Percentiles rank a stretch among this genome's conserved stretches.
phyloP scores from a whole-genome alignment of 768 basidiomycete genomes.

The Tremella mesenterica region DNA sequence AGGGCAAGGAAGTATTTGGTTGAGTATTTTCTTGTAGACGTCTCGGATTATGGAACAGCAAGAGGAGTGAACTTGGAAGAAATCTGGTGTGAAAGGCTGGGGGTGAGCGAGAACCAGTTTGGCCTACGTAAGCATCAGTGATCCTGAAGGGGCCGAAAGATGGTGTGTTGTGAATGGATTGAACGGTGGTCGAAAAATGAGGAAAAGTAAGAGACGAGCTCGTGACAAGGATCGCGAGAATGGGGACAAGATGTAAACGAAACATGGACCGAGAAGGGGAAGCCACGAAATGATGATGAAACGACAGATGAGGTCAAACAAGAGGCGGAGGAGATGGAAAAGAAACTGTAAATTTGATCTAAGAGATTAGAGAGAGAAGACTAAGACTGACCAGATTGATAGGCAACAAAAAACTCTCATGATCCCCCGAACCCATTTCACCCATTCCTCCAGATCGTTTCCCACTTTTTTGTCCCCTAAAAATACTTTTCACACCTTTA shows the following conservation, averaged over 20 bases:
- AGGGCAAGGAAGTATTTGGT: slow-evolving; percentile 27
- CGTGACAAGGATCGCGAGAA: too few relatives aligned
- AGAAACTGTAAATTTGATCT: neutral
- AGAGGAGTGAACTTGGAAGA: slow-evolving; percentile 22
- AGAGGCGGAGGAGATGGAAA: too few relatives aligned
- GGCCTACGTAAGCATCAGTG: neutral
- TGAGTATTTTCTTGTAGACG: slow-evolving; percentile 36
- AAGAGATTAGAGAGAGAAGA: neutral
- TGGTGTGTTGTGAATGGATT: too few relatives aligned
- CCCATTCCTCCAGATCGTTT: slow-evolving; percentile 16
- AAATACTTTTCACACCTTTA: slow-evolving; percentile 38
- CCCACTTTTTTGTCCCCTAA: slow-evolving; percentile 23
- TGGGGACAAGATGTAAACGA: too few relatives aligned
- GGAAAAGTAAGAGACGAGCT: too few relatives aligned
- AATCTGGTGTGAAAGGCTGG: slow-evolving; percentile 35
- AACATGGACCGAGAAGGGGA: too few relatives aligned
- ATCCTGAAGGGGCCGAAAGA: too few relatives aligned
- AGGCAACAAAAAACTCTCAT: slow-evolving; percentile 24
- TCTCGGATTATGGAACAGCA: slow-evolving; percentile 36
- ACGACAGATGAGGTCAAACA: too few relatives aligned
- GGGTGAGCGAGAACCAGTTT: neutral
- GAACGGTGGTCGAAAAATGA: too few relatives aligned
- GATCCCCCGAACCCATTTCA: slow-evolving; percentile 14
- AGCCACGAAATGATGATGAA: too few relatives aligned
- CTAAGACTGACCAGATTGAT: slow-evolving; percentile 27